Base-by-base conservation (phyloP, 768 basidiomycete genomes). In the Tephrocybe sp. region DNA sequence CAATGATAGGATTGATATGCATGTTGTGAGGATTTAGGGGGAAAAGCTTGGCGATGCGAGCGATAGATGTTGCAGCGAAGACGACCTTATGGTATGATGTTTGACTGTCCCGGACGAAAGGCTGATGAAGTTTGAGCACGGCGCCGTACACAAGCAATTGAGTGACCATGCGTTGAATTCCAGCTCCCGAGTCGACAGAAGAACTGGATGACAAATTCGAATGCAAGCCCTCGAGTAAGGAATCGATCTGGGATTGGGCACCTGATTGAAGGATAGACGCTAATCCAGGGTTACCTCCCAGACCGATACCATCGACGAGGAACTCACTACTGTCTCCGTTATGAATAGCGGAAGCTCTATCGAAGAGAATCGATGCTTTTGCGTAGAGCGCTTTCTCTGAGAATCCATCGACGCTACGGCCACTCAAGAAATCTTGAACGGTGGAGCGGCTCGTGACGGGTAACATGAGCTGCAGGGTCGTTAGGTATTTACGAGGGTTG, bases 371-470 rank as follows among this genome's bases (percentile, higher is more conserved):
- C 9, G 45, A 30, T 1, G 50, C 27, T 25, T 52, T 52, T 3
- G 45, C 45, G 27, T 47, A 24, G 10, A 52, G 50, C 2, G 50
- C 50, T 13, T 47, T 47, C 18, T 52, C 45, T n/a, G 50, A 52
- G n/a, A 27, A 18, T 3, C 50, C 50, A 4, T 16, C 45, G 15
- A 18, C 27, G 27, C 16, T 42, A n/a, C 31, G 29, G 2, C 50
- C 50, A 25, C 39, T 38, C 13, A 52, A 41, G 33, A 52, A 52
- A 8, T n/a, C 31, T 18, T 37, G 21, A 15, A 52, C 3, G 3
- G 50, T 51, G 15, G 37, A 6, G 3, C 34, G 31, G 30, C 49
- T 50, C 11, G 31, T 8, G 2, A 43, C 12, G 21, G 47, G 47
- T 5, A 49, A 22, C 15, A 43, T 21, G 25, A 13, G n/a, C 41